Conservation (phyloP, 352 stramenopile genomes). For the Globisporangium irregulare region DNA sequence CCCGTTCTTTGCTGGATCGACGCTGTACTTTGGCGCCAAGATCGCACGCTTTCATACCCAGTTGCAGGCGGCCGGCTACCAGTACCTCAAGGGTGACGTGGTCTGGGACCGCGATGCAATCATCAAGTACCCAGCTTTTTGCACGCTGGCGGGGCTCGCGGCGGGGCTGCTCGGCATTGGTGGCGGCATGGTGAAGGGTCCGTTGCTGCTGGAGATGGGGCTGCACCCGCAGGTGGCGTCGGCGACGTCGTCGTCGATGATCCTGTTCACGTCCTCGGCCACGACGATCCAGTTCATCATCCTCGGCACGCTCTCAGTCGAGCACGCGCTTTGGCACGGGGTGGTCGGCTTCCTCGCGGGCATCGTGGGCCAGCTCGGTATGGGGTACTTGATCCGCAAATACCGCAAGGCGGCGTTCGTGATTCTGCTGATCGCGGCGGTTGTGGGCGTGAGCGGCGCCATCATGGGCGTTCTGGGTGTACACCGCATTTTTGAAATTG, state of each 20-base stretch:
- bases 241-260: slow-evolving; percentile 91
- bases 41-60: slow-evolving; percentile 60
- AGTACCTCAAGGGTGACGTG: slow-evolving; percentile 96
- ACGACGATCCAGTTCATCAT: slow-evolving; percentile 95
- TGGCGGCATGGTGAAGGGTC: slow-evolving; percentile 90
- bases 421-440: slow-evolving; percentile 68
- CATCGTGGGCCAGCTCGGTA: slow-evolving; percentile 88
- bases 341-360: slow-evolving; percentile 91
- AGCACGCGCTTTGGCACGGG: slow-evolving; percentile 91
- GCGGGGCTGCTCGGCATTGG: slow-evolving; percentile 85
- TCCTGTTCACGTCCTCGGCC: slow-evolving; percentile 93
- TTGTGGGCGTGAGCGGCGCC: slow-evolving; percentile 65
- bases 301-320: slow-evolving; percentile 87
- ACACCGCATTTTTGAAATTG: slow-evolving; percentile 50
- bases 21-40: slow-evolving; percentile 74
- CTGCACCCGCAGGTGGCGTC: slow-evolving; percentile 84
- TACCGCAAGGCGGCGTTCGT: slow-evolving; percentile 83
- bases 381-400: slow-evolving; percentile 91
- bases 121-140: slow-evolving; percentile 77
- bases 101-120: slow-evolving; percentile 91
- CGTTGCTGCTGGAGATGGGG: slow-evolving; percentile 89
- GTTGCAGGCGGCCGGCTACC: slow-evolving; percentile 73
- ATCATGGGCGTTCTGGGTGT: slow-evolving; percentile 76
- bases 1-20: slow-evolving; percentile 67
- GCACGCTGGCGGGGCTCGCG: slow-evolving; percentile 66